phyloP scores from a whole-genome alignment of 176 grass and related monocot species.

The Oryza glumipatula region DNA sequence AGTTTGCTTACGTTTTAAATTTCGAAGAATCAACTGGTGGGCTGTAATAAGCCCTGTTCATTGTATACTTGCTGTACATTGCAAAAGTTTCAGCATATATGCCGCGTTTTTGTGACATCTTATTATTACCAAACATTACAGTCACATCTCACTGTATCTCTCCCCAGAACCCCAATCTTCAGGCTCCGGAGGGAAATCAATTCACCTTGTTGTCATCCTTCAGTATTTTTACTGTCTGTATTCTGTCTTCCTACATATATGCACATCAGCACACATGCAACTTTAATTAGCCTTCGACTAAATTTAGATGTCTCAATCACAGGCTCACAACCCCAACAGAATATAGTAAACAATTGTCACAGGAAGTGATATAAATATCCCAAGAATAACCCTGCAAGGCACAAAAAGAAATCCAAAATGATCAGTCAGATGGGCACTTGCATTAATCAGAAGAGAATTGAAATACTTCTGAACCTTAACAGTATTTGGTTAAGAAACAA shows the following conservation, averaged over 20 bases:
- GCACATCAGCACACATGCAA: background rate
- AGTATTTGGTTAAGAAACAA: background rate
- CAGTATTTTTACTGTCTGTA: background rate
- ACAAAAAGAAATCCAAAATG: background rate
- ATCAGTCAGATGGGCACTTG: background rate
- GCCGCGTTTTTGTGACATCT: background rate
- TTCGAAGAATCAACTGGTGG: background rate
- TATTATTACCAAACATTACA: background rate
- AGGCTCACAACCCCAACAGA: conserved; percentile 49
- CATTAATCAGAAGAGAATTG: background rate
- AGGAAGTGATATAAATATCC: conserved; percentile 76
- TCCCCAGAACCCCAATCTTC: background rate
- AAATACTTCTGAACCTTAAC: background rate
- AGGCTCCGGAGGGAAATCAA: background rate
- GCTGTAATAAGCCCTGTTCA: background rate
- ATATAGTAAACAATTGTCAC: conserved; percentile 84
- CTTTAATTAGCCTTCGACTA: background rate
- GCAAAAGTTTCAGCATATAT: background rate
- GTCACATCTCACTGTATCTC: background rate
- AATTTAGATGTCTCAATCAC: background rate
- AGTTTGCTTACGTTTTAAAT: background rate
- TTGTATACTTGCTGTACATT: background rate
- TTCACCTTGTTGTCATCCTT: background rate
- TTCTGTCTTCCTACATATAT: background rate
- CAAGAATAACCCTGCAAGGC: conserved; percentile 72